Percentiles rank a stretch among this genome's conserved stretches.
phyloP scores from a whole-genome alignment of 345 rosid genomes.

The Salix viminalis region DNA sequence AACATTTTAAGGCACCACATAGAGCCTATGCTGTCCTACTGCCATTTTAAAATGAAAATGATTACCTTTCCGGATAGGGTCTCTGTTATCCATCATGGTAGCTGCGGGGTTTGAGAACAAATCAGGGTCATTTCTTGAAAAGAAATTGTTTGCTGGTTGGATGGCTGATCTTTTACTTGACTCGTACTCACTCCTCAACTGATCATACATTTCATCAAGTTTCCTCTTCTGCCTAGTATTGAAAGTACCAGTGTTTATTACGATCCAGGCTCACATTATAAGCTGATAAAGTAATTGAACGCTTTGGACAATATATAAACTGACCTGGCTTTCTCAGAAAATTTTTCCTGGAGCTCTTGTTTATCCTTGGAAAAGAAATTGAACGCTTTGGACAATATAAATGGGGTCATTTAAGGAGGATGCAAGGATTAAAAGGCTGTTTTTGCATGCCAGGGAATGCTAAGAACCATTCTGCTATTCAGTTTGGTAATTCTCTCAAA shows the following conservation, averaged over 20 bases:
- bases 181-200: too few species aligned
- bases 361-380: too few species aligned
- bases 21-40: conserved; percentile 11
- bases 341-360: conserved; percentile 88
- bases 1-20: not conserved
- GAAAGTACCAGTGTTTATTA: conserved; percentile 1
- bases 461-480: not conserved
- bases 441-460: not conserved
- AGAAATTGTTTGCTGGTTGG: conserved; percentile 70
- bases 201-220: conserved; percentile 18
- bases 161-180: conserved; percentile 73
- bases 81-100: conserved; percentile 61
- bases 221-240: conserved; percentile 76
- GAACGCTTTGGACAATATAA: too few species aligned
- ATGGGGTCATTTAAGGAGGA: conserved; percentile 47
- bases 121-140: conserved; percentile 61
- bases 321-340: conserved; percentile 87
- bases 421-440: conserved; percentile 6
- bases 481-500: not conserved
- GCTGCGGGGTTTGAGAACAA: conserved; percentile 47
- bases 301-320: conserved; percentile 10
- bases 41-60: not conserved
- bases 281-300: not conserved
- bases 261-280: conserved; percentile 6
- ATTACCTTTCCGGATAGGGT: conserved; percentile 68